Evolutionary conservation across 2,329 filamentous ascomycete species (phyloP).

Genomic region (Fusarium pseudograminearum): DNA sequence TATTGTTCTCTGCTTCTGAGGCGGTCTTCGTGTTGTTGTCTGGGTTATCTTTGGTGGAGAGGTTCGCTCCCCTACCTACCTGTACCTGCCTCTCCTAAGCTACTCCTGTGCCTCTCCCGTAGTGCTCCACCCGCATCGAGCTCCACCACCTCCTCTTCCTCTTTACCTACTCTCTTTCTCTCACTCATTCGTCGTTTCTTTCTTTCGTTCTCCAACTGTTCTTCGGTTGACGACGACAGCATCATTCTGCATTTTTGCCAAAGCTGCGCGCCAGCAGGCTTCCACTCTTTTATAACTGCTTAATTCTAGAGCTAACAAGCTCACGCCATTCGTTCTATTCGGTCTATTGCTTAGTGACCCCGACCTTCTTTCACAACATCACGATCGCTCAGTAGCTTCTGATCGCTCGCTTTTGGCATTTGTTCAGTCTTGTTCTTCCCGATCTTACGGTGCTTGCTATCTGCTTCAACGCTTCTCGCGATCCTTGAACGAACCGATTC

Average conservation of each 20-base stretch:
- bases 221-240: conserved; percentile 52
- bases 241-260: conserved; percentile 42
- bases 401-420: conserved; percentile 40
- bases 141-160: conserved; percentile 41
- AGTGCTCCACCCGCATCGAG: conserved; percentile 29
- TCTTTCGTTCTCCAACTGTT: conserved; percentile 49
- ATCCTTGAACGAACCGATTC: conserved; percentile 41
- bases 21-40: conserved; percentile 18
- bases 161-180: conserved; percentile 47
- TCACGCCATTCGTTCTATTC: conserved; percentile 43
- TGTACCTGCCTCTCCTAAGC: background rate
- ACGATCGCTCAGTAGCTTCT: conserved; percentile 34
- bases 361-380: conserved; percentile 44
- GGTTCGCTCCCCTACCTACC: background rate
- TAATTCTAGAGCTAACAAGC: conserved; percentile 43
- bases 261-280: conserved; percentile 66
- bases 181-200: conserved; percentile 50
- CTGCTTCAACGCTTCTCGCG: conserved; percentile 31
- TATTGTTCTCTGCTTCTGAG: conserved; percentile 23
- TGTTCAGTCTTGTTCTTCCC: conserved; percentile 12
- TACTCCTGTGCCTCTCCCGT: conserved; percentile 42
- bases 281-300: conserved; percentile 54
- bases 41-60: conserved; percentile 26
- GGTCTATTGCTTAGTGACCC: conserved; percentile 41
- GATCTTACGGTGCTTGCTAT: conserved; percentile 21